Evolutionary conservation across 768 basidiomycete species (phyloP), one percentile per base, ranked within the genome.

Genomic region (Russula virescens): DNA sequence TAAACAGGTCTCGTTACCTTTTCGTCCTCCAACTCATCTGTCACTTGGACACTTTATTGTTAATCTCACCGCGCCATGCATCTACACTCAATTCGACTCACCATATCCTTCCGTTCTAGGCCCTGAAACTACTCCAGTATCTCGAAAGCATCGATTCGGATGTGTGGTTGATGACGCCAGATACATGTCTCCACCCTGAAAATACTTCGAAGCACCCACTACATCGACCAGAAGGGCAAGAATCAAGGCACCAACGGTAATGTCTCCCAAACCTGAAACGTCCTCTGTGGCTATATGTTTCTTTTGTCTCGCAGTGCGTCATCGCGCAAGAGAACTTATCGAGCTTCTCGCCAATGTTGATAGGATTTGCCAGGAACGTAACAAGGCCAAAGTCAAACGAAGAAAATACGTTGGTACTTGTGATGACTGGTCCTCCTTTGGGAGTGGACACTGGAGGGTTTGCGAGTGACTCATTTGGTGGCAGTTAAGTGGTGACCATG

Each of bases 181-280:
- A 56, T 89, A 8, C 31, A 31, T 31, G 31, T 31, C 31, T 31
- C 31, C 31, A 31, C 31, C 31, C 31, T 8, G 69, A 98, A 98
- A 77, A 98, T 98, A 92, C 83, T 98, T 13, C 79, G 94, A 60
- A 97, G 88, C 70, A 98, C 98, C 77, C 96, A 98, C 72, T 98
- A 98, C 73, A 91, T 98, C 60, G 97, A 99, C 67, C 95, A 98
- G 66, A 96, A 96, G 77, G 94, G 93, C 53, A 98, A 99, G 74
- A 96, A 99, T 71, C 93, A 99, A 74, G 97, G 97, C 7, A 82
- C 97, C 69, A 99, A 99, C 69, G n/a, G 95, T 94, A 63, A 65
- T 21, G 76, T 59, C 31, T 18, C 16, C 19, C 18, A 16, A 31
- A 19, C 14, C 34, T 16, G 5, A 8, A 28, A 38, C 46, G 19